phyloP scores from a whole-genome alignment of 2,329 filamentous ascomycete species.

The Calonectria crousiana region DNA sequence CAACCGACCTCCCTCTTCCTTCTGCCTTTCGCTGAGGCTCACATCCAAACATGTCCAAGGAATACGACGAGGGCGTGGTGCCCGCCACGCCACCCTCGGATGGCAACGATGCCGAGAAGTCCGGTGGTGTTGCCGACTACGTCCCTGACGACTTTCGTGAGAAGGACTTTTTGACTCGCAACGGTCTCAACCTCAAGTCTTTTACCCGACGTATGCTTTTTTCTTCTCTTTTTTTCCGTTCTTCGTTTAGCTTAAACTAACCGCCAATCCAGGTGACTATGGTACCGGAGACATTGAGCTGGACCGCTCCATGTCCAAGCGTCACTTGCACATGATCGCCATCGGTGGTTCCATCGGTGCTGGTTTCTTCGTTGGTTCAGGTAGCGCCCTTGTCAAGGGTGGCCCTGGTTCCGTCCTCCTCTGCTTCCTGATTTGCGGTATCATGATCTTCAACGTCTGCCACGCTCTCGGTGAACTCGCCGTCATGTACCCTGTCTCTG shows the following conservation, averaged over 20 bases:
- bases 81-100: conserved; percentile 31
- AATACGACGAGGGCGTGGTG: conserved; percentile 31
- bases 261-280: conserved; percentile 36
- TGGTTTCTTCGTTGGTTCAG: conserved; percentile 73
- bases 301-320: conserved; percentile 64
- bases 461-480: conserved; percentile 72
- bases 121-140: neutral
- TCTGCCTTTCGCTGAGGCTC: neutral
- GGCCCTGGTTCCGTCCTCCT: conserved; percentile 60
- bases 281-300: conserved; percentile 49
- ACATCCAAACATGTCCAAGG: conserved; percentile 35
- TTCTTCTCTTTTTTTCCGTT: neutral
- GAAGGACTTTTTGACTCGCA: conserved; percentile 44
- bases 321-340: conserved; percentile 73
- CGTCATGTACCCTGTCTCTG: conserved; percentile 72
- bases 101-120: conserved; percentile 32
- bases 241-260: conserved; percentile 18
- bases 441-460: conserved; percentile 73
- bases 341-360: conserved; percentile 73
- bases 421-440: conserved; percentile 67
- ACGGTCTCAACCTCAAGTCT: conserved; percentile 42
- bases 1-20: neutral
- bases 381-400: conserved; percentile 64
- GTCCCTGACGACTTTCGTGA: conserved; percentile 40
- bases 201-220: conserved; percentile 38